Conservation (phyloP, 495 filamentous ascomycete genomes). For the Penicillium simplicissimum region DNA sequence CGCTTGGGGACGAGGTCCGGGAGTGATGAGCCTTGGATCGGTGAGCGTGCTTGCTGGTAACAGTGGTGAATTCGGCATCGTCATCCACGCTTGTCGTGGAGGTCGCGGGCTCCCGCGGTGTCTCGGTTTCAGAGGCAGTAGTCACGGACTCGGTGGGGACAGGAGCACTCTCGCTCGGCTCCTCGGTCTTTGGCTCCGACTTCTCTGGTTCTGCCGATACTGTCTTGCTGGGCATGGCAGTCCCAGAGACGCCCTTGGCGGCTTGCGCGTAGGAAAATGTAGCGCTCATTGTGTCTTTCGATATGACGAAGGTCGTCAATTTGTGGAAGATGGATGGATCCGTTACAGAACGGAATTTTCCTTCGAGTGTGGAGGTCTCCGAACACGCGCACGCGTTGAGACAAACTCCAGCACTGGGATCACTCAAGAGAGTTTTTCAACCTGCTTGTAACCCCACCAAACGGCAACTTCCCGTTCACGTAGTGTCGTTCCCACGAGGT, state of each 20-base stretch:
- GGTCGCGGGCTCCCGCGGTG: conserved; percentile 32
- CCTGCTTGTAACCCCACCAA: conserved; percentile 37
- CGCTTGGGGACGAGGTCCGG: conserved; percentile 65
- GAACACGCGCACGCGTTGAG: conserved; percentile 28
- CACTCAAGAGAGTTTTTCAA: conserved; percentile 31
- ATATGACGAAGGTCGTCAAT: conserved; percentile 16
- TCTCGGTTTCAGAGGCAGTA: conserved; percentile 27
- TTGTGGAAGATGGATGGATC: conserved; percentile 18
- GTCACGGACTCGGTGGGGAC: conserved; percentile 22
- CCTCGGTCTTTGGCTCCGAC: conserved; percentile 31
- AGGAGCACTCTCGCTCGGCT: conserved; percentile 26
- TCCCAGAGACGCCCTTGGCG: conserved; percentile 69
- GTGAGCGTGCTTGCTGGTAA: conserved; percentile 34
- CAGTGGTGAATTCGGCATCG: conserved; percentile 36
- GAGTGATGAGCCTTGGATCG: conserved; percentile 48
- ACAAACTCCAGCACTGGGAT: conserved; percentile 32
- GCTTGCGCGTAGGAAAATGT: conserved; percentile 94
- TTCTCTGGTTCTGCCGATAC: conserved; percentile 33
- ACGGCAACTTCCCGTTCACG: conserved; percentile 31
- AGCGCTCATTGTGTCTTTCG: conserved; percentile 26
- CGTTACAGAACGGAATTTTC: conserved; percentile 33
- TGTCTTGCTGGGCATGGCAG: conserved; percentile 38
- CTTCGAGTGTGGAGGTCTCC: conserved; percentile 28
- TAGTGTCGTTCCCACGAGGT: conserved; percentile 25
- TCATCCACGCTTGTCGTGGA: conserved; percentile 26